These are phyloP conservation scores for Forsythia suspensa DNA, from an alignment of 257 asterid species.

Conservation along the genomic window DNA sequence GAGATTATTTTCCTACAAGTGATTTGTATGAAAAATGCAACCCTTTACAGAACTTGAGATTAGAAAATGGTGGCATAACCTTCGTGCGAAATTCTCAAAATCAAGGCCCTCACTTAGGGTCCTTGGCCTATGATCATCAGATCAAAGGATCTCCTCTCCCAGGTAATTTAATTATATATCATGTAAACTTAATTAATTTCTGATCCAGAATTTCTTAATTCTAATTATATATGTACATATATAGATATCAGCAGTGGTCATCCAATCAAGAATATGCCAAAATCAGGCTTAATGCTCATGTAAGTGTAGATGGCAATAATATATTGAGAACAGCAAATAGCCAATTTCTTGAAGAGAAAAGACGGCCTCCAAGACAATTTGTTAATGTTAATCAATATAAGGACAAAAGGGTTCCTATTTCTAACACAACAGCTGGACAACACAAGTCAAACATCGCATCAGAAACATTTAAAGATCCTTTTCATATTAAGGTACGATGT, in stretches of 20 bases:
- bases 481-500: conserved; percentile 34
- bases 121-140: neutral
- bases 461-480: conserved; percentile 18
- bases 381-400: conserved; percentile 28
- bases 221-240: neutral
- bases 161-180: conserved; percentile 31
- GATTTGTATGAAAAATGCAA: conserved; percentile 33
- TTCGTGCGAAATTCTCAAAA: conserved; percentile 27
- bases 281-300: conserved; percentile 2
- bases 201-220: neutral
- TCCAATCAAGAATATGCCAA: conserved; percentile 32
- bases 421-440: conserved; percentile 25
- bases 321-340: conserved; percentile 21
- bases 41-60: conserved; percentile 53
- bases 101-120: conserved; percentile 1
- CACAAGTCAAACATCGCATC: conserved; percentile 22
- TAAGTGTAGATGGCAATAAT: conserved; percentile 19
- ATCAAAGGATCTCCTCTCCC: conserved; percentile 29
- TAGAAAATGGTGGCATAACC: conserved; percentile 62
- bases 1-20: conserved; percentile 37
- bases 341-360: conserved; percentile 58
- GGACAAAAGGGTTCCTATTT: conserved; percentile 29
- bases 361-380: conserved; percentile 59
- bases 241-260: conserved; percentile 53
- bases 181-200: neutral